Evolutionary conservation across 331 rosid genomes (phyloP).

Genomic region (Prunus yedoensis): DNA sequence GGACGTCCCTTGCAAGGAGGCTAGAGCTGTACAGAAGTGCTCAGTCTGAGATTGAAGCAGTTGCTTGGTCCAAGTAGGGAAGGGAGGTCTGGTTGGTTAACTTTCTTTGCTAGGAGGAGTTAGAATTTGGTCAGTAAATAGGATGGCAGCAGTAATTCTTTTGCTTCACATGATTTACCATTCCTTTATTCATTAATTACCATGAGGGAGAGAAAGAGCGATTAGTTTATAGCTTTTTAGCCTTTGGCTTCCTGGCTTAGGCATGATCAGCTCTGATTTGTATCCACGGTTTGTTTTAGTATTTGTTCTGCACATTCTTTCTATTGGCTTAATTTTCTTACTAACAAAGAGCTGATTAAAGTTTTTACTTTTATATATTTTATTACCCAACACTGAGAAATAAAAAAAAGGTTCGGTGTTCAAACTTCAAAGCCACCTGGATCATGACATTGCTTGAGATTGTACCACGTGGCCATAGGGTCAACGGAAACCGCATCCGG

Average conservation of each 20-base stretch:
- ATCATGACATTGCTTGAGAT: too few relatives aligned
- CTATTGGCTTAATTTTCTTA: neutral
- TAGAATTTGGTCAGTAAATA: neutral
- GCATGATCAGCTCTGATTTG: neutral
- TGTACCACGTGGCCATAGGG: too few relatives aligned
- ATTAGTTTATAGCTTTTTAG: neutral
- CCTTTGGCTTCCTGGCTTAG: neutral
- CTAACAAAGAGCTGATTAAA: neutral
- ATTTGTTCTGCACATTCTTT: neutral
- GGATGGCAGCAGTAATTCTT: constrained; percentile 5
- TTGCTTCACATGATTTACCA: neutral
- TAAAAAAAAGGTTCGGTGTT: too few relatives aligned
- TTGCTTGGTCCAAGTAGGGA: constrained; percentile 84
- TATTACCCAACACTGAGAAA: neutral
- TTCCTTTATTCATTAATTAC: neutral
- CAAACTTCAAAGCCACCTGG: too few relatives aligned
- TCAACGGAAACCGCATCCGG: neutral
- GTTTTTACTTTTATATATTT: neutral
- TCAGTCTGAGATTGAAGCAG: constrained; percentile 81
- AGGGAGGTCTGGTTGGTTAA: neutral
- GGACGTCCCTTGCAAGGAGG: constrained; percentile 70
- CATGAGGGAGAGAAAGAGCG: neutral
- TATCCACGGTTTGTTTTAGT: too few relatives aligned
- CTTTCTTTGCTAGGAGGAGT: neutral
- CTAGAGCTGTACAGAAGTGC: constrained; percentile 88